Percentiles rank a stretch among this genome's conserved stretches.
Conservation (phyloP, 1,284 basidiomycete species). For the Ganoderma sinense region DNA sequence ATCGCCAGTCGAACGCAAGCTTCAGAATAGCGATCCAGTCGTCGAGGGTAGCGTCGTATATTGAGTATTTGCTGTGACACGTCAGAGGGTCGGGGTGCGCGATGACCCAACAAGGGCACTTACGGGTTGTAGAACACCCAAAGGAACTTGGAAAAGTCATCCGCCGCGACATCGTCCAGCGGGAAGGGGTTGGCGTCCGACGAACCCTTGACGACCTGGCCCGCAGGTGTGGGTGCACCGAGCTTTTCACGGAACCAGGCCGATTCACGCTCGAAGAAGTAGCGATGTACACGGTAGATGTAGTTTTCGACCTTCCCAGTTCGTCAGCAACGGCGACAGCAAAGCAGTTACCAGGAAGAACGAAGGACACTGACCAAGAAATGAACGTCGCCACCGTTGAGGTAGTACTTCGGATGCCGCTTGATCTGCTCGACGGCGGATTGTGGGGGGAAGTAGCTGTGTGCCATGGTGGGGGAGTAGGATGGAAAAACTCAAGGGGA, state of each 20-base stretch:
- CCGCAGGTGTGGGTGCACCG: constrained; percentile 51
- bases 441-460: constrained; percentile 36
- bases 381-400: constrained; percentile 60
- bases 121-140: constrained; percentile 80
- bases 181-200: constrained; percentile 58
- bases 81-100: constrained; percentile 4
- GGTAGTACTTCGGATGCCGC: constrained; percentile 56
- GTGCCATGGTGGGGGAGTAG: constrained; percentile 36
- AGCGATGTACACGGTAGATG: constrained; percentile 65
- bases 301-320: constrained; percentile 51
- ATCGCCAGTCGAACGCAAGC: constrained; percentile 66
- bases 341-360: constrained; percentile 8
- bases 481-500: constrained; percentile 37
- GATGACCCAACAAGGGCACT: constrained; percentile 34
- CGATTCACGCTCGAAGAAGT: constrained; percentile 74
- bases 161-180: constrained; percentile 53
- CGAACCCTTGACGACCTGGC: constrained; percentile 49
- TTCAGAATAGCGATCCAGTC: constrained; percentile 68
- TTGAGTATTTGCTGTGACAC: constrained; percentile 56
- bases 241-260: constrained; percentile 56
- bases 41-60: constrained; percentile 59
- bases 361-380: constrained; percentile 52
- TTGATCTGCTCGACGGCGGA: constrained; percentile 42
- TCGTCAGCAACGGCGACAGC: constrained; percentile 11
- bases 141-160: constrained; percentile 63